Conservation (phyloP, 495 filamentous ascomycete genomes). For the Podospora anserina region DNA sequence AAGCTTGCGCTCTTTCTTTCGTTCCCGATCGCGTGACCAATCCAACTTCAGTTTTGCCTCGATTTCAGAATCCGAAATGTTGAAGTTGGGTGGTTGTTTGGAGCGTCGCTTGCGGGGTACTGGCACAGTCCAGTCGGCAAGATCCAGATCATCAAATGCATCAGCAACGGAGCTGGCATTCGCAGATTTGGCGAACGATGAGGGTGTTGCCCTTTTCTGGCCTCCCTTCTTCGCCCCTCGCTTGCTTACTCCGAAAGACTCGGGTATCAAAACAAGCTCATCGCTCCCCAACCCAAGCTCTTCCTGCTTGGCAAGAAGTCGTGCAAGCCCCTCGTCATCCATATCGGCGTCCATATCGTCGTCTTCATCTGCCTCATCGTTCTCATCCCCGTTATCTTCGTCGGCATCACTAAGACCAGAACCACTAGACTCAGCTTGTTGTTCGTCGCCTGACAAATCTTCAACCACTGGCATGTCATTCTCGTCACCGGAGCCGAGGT, state of each 20-base stretch:
- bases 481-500: constrained; percentile 22
- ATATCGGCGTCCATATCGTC: constrained; percentile 34
- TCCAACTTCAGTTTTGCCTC: constrained; percentile 55
- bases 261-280: constrained; percentile 50
- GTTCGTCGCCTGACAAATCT: constrained; percentile 21
- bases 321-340: constrained; percentile 59
- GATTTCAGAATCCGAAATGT: constrained; percentile 73
- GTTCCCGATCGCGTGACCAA: constrained; percentile 75
- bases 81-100: constrained; percentile 47
- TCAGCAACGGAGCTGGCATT: constrained; percentile 64
- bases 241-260: not conserved
- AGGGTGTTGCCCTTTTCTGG: constrained; percentile 2
- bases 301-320: constrained; percentile 62
- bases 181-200: constrained; percentile 34
- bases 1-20: constrained; percentile 75
- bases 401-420: constrained; percentile 31
- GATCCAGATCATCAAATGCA: constrained; percentile 73
- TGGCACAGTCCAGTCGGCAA: constrained; percentile 77
- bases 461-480: constrained; percentile 5
- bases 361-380: constrained; percentile 33
- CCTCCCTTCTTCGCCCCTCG: not conserved
- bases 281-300: constrained; percentile 59
- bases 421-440: constrained; percentile 25
- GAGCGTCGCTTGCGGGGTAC: constrained; percentile 52
- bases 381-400: constrained; percentile 32